Evolutionary conservation across 108 stramenopile genomes (phyloP), one percentile per base, ranked within the genome.

Genomic region (Aureococcus anophagefferens): DNA sequence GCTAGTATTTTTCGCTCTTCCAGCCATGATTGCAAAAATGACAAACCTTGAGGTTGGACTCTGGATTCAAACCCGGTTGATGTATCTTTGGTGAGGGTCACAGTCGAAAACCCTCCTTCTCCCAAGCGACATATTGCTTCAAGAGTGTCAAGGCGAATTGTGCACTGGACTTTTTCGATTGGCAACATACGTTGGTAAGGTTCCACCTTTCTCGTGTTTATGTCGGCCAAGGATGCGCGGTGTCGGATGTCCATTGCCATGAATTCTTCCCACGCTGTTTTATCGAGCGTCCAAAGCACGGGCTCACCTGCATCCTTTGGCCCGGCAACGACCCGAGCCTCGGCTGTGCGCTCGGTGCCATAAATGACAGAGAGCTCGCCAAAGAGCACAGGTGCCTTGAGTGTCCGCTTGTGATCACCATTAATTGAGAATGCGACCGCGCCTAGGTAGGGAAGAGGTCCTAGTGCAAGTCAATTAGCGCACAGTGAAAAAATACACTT

Each of bases 281-380:
- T 64, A 18, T 29, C 5, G 31, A 64, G 63, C 29, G 63, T 31
- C 7, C 4, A 31, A 13, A 29, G 30, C 14, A 31, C 63, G 5
- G 29, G 30, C 14, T 13, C 63, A 29, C 63, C 17, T 31, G 30
- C 9, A 7, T 13, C 63, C 9, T 18, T 9, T 16, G 4, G 7
- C 5, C 17, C 63, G 9, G 4, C 31, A 9, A 71, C 63, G 65
- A 68, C 76, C 51, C 69, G 71, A 59, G 71, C 69, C 32, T 72
- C 74, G 7, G 83, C 76, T 46, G 77, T 74, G 46, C 76, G 74
- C 70, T 73, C 67, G 40, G 77, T 76, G 3, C 80, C 80, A 51
- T 84, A 84, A 33, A 84, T 75, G 46, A 84, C 78, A 36, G 80
- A 81, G 45, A 84, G 73, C 64, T 84, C 83, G 31, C 83, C 83